Base-by-base conservation (phyloP, 345 rosid species). In the Passiflora organensis region DNA sequence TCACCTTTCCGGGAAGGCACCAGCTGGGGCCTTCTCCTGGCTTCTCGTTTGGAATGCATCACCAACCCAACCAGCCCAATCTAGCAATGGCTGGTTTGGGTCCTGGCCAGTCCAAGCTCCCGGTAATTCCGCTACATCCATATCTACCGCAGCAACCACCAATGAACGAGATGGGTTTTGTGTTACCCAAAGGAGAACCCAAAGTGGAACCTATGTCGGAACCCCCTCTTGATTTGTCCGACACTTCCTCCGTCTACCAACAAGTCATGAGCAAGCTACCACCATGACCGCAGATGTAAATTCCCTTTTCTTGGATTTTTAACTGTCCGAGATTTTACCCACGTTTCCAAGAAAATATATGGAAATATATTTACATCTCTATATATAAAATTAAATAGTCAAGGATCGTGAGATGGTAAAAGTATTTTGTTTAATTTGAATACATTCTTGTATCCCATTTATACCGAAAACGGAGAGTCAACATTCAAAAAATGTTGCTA, bases 201-300 rank as follows among this genome's bases (percentile, higher is more conserved):
- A 91, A 88, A 74, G 67, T 72, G 69, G 95, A 86, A 72, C 94
- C 89, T 32, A 62, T 71, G 43, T 65, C 91, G 0, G 98, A 86
- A 52, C 62, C 87, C 11, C 74, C 72, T 57, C 69, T 78, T 36
- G 82, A 72, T 70, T 52, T 84, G 63, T 64, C 95, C 4, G 75
- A 72, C 62, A 79, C 64, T 70, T 66, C 82, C 38, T 56, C 85
- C 45, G 55, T 83, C 19, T 88, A 84, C 68, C 89, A 84, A 75
- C 94, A 87, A 49, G 51, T 86, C 9, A 88, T 88, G 89, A 86
- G 78, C 57, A 74, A 90, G 78, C 77, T 88, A 70, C 98, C 97
- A 1, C 86, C 79, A 13, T 83, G 87, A 55, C 88, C 88, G 41
- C 78, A 80, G 23, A 78, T 78, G 86, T 82, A 75, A 78, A 61